Evolutionary conservation across 1,139 yeast genomes (phyloP), one percentile per base, ranked within the genome.

Genomic region (Geotrichum restrictum): DNA sequence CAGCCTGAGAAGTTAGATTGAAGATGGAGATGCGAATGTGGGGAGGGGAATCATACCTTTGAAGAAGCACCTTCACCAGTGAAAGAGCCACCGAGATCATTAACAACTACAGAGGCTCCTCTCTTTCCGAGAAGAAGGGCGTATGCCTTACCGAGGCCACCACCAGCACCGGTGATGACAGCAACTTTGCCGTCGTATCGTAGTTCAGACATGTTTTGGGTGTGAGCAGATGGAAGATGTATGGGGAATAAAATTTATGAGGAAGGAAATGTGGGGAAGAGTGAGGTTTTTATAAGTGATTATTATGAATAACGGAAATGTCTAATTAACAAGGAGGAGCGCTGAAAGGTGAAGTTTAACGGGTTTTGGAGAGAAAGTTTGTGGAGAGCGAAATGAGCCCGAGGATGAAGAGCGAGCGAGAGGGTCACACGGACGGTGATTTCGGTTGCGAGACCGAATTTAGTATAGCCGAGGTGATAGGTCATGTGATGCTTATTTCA

Each of bases 121-220:
- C 96, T 77, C 59, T 82, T 76, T 51, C 96, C 98, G 70, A 79
- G 91, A 63, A 85, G 91, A 39, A 88, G 73, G 21, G 97, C 95
- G 70, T 93, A 93, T 51, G 83, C 83, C 66, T 79, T 85, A 40
- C 98, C 98, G 50, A 93, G 79, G 39, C 98, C 98, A 63, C 97
- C 98, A 60, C 98, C 98, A 49, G 97, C 95, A 45, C 98, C 98
- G 55, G 98, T 93, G 69, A 93, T 83, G 59, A 89, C 80, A 34
- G 88, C 97, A 49, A 89, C 97, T 68, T 85, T 83, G 65, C 82
- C 88, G 63, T 86, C 85, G 65, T 83, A 88, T 59, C 74, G 60
- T 31, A 79, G 63, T 54, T 69, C 66, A 46, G 58, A 47, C 56
- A 57, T 59, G 18, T 27, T 37, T 22, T 36, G 21, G 34, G 27